Evolutionary conservation across 139 green algal species (phyloP).

Genomic region (Chlorella sorokiniana): DNA sequence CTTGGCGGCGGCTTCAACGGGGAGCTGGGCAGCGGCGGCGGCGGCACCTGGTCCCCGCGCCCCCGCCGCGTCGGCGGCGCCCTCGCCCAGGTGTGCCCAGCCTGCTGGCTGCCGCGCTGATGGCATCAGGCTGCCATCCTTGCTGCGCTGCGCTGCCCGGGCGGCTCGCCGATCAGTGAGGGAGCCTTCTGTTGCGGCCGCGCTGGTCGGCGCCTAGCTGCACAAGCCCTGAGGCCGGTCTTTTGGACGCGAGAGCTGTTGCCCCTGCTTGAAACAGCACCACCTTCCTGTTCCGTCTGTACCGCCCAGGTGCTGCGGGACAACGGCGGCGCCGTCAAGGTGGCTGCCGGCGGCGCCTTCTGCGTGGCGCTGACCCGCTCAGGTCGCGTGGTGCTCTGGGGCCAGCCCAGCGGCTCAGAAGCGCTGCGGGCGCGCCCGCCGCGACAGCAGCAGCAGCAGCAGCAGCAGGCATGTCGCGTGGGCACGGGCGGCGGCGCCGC

Average conservation of each 20-base stretch:
- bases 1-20: slow-evolving; percentile 67
- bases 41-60: slow-evolving; percentile 48
- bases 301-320: slow-evolving; percentile 41
- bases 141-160: no score
- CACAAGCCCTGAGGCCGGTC: no score
- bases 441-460: neutral
- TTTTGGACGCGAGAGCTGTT: no score
- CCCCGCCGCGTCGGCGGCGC: slow-evolving; percentile 33
- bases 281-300: neutral
- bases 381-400: slow-evolving; percentile 70
- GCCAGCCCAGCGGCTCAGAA: slow-evolving; percentile 45
- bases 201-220: no score
- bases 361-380: slow-evolving; percentile 54
- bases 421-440: neutral
- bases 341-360: slow-evolving; percentile 67
- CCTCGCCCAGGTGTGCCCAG: slow-evolving; percentile 35
- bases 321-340: slow-evolving; percentile 55
- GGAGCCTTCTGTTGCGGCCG: no score
- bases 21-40: slow-evolving; percentile 44
- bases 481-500: no score
- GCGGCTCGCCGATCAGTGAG: no score
- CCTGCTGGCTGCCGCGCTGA: no score
- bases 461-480: neutral
- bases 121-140: no score
- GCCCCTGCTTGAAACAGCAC: no score